Evolutionary conservation across 2,329 filamentous ascomycete genomes (phyloP).

Genomic region (Fusarium illudens): DNA sequence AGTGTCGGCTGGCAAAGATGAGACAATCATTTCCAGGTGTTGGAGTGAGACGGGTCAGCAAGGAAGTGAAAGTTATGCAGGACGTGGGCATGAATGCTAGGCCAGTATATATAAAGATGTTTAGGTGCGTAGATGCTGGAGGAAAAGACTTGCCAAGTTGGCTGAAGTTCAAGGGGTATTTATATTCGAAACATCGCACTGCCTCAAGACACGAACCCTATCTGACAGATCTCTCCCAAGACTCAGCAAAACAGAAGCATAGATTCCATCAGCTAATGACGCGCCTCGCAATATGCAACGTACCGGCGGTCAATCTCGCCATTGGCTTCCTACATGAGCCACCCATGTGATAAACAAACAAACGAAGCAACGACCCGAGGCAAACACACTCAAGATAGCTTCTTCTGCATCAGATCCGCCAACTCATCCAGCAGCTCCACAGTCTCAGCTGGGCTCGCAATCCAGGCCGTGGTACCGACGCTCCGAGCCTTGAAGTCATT

Average conservation of each 20-base stretch:
- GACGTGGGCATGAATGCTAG: too few relatives aligned
- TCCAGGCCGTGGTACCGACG: constrained; percentile 96
- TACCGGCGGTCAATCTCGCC: neutral
- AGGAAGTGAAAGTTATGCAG: too few relatives aligned
- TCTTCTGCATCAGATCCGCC: constrained; percentile 60
- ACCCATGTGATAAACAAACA: neutral
- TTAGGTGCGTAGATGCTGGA: neutral
- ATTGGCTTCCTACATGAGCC: neutral
- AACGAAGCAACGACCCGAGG: neutral
- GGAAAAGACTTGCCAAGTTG: neutral
- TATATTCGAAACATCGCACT: neutral
- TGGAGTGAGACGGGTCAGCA: too few relatives aligned
- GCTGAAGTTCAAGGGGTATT: neutral
- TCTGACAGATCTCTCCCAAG: neutral
- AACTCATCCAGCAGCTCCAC: constrained; percentile 89
- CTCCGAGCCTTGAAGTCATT: constrained; percentile 97
- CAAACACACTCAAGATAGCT: constrained; percentile 36
- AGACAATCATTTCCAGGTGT: too few relatives aligned
- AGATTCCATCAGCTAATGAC: neutral
- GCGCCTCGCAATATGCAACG: neutral
- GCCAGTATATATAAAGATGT: neutral
- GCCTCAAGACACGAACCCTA: neutral
- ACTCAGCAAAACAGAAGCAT: neutral
- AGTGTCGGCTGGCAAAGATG: too few relatives aligned
- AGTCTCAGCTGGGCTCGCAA: constrained; percentile 91